A percentile compares a stretch with the other conserved stretches of the same genome.
Evolutionary conservation across 2,329 filamentous ascomycete species (phyloP).

Genomic region (Colletotrichum abscissum): DNA sequence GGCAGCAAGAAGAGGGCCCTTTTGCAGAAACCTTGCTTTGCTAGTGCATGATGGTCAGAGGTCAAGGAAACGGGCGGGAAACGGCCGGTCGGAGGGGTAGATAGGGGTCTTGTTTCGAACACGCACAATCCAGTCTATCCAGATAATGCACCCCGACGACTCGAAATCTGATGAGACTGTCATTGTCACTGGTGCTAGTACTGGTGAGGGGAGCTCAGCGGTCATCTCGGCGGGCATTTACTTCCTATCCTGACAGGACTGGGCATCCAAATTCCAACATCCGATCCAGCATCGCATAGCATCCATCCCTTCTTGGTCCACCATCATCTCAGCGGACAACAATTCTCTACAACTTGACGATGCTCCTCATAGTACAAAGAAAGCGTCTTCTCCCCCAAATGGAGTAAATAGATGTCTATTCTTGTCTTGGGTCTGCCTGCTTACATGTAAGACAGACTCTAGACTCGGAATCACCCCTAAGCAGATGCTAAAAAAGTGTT

Average conservation of each 20-base stretch:
- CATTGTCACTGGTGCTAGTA: no score
- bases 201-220: no score
- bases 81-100: constrained; percentile 6
- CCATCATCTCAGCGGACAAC: no score
- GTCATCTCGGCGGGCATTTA: background rate
- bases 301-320: background rate
- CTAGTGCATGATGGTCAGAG: constrained; percentile 2
- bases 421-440: background rate
- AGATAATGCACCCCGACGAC: background rate
- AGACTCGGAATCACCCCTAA: background rate
- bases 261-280: background rate
- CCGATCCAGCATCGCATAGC: background rate
- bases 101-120: constrained; percentile 26
- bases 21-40: background rate
- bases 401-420: background rate
- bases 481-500: background rate
- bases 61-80: constrained; percentile 22
- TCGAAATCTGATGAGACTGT: background rate
- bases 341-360: background rate
- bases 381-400: background rate
- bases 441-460: background rate
- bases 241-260: background rate
- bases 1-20: background rate
- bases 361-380: background rate
- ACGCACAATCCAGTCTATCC: background rate